Evolutionary conservation across 1,284 basidiomycete genomes (phyloP), one percentile per base, ranked within the genome.

Genomic region (Gymnopus androsaceus): DNA sequence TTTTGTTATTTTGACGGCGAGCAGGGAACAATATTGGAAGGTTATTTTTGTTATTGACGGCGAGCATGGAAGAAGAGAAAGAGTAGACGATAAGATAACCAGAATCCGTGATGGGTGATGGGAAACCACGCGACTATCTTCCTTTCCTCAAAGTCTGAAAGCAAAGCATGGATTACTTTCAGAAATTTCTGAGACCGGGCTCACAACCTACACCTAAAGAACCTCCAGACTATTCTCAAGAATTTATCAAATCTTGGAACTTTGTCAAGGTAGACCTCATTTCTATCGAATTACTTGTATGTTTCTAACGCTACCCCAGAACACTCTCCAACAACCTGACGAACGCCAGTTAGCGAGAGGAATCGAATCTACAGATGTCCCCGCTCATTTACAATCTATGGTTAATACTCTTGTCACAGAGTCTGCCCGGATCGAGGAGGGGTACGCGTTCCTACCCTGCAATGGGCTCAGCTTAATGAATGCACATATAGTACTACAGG

Each of bases 371-470:
- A 96, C 95, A 1, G 82, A 87, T 69, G 91, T 96, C 0, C 92
- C 94, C 8, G 75, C 71, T 5, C 83, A 87, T 58, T 76, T 98
- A 15, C 82, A 87, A 66, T 83, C 85, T n/a, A 88, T 98, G 77
- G 89, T 94, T 3, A 91, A 95, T 69, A 81, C 90, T 2, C 78
- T 98, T 42, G 92, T 96, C 15, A 85, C 87, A 75, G 95, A 97
- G 70, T 88, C 89, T 23, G 88, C 88, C 15, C 79, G 87, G 59
- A 84, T 82, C 17, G 91, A 94, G 64, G 90, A 92, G 74, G 92
- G 91, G 92, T 94, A 72, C 63, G 88, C 79, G 34, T 36, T 56
- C 31, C 15, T 37, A 38, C 25, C 50, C 33, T 46, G 41, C 31
- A 23, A 54, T 33, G 33, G 25, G 12, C 46, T 44, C 19, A 58